phyloP scores from a whole-genome alignment of 305 asterid species.

The Fraxinus sp. region DNA sequence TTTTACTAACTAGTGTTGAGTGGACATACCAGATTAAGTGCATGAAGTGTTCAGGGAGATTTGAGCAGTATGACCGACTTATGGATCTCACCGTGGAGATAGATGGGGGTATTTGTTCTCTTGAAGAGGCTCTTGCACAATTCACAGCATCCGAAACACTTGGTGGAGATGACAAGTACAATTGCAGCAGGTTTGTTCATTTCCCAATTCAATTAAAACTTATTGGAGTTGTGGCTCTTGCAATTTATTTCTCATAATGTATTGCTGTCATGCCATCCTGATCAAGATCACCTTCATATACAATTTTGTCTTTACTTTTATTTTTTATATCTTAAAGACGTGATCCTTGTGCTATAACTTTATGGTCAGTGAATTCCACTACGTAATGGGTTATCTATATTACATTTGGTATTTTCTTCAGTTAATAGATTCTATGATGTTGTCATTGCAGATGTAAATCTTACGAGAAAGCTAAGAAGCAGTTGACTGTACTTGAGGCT shows the following conservation, averaged over 20 bases:
- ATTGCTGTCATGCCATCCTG: conserved; percentile 3
- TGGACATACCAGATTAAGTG: conserved; percentile 46
- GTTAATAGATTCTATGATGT: conserved; percentile 4
- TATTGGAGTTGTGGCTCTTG: conserved; percentile 6
- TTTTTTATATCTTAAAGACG: neutral
- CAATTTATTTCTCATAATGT: neutral
- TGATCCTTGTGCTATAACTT: neutral
- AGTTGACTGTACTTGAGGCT: conserved; percentile 50
- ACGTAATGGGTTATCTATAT: neutral
- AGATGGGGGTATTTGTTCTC: conserved; percentile 46
- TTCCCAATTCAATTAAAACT: neutral
- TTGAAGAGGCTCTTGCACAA: conserved; percentile 54
- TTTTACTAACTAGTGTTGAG: neutral
- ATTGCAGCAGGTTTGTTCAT: conserved; percentile 49
- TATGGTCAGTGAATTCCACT: neutral
- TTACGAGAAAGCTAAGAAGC: conserved; percentile 60
- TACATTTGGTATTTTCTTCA: conserved; percentile 2
- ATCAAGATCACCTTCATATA: neutral
- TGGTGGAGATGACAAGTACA: conserved; percentile 62
- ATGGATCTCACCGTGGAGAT: conserved; percentile 66
- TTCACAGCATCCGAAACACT: conserved; percentile 55
- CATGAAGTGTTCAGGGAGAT: conserved; percentile 55
- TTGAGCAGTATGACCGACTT: conserved; percentile 48
- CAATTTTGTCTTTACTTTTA: neutral
- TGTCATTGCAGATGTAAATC: conserved; percentile 51